phyloP scores from a whole-genome alignment of 345 rosid species.

The Cardamine chenopodiifolia region DNA sequence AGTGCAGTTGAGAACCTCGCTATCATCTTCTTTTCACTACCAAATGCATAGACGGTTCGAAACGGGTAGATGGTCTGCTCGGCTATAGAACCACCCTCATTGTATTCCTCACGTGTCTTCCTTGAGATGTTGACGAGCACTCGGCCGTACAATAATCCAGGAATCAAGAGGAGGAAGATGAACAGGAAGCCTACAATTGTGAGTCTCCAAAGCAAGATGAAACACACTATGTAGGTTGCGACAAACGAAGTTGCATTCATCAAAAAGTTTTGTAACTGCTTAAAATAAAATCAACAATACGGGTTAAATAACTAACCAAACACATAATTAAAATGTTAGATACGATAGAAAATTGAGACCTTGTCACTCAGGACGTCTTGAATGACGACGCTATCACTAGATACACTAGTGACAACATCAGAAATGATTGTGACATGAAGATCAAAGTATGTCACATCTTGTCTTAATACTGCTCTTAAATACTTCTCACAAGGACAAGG shows the following conservation, averaged over 20 bases:
- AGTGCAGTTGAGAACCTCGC: slow-evolving; percentile 76
- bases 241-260: slow-evolving; percentile 55
- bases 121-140: slow-evolving; percentile 79
- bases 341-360: no score
- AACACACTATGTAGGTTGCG: slow-evolving; percentile 80
- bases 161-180: slow-evolving; percentile 75
- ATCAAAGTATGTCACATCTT: no score
- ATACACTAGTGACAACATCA: no score
- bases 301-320: no score
- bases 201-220: slow-evolving; percentile 80
- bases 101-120: slow-evolving; percentile 84
- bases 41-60: slow-evolving; percentile 78
- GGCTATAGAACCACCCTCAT: slow-evolving; percentile 80
- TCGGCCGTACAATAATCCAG: slow-evolving; percentile 83
- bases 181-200: slow-evolving; percentile 80
- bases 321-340: no score
- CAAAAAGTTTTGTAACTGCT: no score
- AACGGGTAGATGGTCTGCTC: slow-evolving; percentile 88
- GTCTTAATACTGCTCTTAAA: no score
- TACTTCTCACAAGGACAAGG: no score
- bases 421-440: no score
- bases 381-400: no score
- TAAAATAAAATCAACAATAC: no score
- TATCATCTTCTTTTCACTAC: slow-evolving; percentile 78
- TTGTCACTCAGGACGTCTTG: no score